A percentile compares a stretch with the other conserved stretches of the same genome.
phyloP scores from a whole-genome alignment of 345 rosid species.

The Streptanthus diversifolius region DNA sequence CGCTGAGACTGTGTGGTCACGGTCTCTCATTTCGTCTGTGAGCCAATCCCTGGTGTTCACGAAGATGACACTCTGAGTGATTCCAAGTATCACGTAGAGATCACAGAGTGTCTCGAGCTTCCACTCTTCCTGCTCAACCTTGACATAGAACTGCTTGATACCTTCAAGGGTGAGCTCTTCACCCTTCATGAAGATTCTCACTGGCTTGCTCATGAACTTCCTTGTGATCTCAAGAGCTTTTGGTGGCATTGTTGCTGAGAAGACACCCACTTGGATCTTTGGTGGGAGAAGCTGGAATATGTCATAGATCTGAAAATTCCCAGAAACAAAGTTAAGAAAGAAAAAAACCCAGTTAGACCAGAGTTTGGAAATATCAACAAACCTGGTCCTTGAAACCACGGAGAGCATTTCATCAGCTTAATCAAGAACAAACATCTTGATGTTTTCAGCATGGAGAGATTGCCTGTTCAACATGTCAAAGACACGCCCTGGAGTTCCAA shows the following conservation, averaged over 20 bases:
- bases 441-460: not conserved
- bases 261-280: not conserved
- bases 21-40: not conserved
- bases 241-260: not conserved
- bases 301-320: not conserved
- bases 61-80: not conserved
- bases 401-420: not conserved
- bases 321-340: too few relatives aligned
- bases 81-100: not conserved
- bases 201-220: not conserved
- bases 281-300: not conserved
- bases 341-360: too few relatives aligned
- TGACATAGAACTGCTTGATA: not conserved
- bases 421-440: not conserved
- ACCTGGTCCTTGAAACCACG: not conserved
- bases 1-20: not conserved
- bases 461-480: not conserved
- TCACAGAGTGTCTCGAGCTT: not conserved
- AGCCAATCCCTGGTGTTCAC: not conserved
- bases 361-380: too few relatives aligned
- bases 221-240: not conserved
- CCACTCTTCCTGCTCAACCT: not conserved
- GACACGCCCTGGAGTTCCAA: not conserved
- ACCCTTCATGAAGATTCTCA: not conserved
- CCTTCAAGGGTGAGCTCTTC: not conserved